A percentile compares a stretch with the other conserved stretches of the same genome.
phyloP scores from a whole-genome alignment of 2,329 filamentous ascomycete genomes.

The Trichoderma atroviride region DNA sequence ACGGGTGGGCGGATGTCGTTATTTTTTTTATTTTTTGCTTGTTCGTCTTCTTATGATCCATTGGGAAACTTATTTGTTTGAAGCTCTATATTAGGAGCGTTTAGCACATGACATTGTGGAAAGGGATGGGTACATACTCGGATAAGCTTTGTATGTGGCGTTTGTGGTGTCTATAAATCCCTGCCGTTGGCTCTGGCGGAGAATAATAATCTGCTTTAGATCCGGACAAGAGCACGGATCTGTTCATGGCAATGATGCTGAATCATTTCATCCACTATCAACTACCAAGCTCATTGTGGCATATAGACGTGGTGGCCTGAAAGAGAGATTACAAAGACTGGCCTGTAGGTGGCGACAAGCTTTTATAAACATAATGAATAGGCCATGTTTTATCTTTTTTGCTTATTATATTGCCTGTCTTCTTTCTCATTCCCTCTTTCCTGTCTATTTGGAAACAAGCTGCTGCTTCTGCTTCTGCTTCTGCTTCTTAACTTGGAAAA shows the following conservation, averaged over 20 bases:
- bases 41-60: neutral
- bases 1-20: constrained; percentile 12
- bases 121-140: constrained; percentile 29
- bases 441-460: neutral
- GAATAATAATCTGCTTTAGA: constrained; percentile 17
- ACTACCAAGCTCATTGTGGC: constrained; percentile 29
- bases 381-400: constrained; percentile 3
- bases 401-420: neutral
- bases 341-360: constrained; percentile 19
- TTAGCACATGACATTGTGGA: constrained; percentile 24
- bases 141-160: constrained; percentile 30
- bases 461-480: neutral
- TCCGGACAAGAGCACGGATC: constrained; percentile 19
- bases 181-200: constrained; percentile 20
- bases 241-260: constrained; percentile 26
- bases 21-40: neutral
- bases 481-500: neutral
- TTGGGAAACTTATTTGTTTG: constrained; percentile 22
- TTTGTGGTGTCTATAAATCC: constrained; percentile 26
- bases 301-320: constrained; percentile 29
- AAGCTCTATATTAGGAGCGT: constrained; percentile 15
- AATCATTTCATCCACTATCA: constrained; percentile 29
- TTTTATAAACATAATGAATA: constrained; percentile 30
- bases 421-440: neutral
- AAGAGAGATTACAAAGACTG: constrained; percentile 5